Evolutionary conservation across 306 rosid genomes (phyloP).

Genomic region (Notholithocarpus densiflorus): DNA sequence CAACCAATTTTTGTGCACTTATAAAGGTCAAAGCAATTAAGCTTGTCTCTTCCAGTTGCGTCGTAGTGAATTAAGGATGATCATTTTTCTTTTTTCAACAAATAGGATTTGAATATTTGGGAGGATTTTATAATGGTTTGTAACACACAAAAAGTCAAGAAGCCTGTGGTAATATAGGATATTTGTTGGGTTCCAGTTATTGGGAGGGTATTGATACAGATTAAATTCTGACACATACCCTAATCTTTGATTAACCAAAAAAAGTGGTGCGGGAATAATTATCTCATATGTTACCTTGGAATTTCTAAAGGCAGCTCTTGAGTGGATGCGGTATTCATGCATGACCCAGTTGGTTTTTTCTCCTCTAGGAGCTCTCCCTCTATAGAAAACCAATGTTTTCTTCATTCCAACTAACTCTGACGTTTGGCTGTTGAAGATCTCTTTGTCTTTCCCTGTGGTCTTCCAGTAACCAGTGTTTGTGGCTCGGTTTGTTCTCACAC

Average conservation of each 20-base stretch:
- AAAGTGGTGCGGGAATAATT: not conserved
- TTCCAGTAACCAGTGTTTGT: conserved; percentile 95
- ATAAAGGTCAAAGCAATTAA: not conserved
- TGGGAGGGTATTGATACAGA: too few species aligned
- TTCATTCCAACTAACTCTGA: conserved; percentile 86
- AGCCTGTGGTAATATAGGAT: too few species aligned
- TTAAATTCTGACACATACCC: too few species aligned
- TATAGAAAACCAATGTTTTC: conserved; percentile 87
- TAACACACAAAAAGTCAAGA: too few species aligned
- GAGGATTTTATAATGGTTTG: too few species aligned
- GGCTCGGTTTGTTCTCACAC: conserved; percentile 87
- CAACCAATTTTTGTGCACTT: not conserved
- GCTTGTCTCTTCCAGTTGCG: not conserved
- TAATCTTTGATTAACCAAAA: not conserved
- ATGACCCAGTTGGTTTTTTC: conserved; percentile 93
- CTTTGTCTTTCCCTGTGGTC: conserved; percentile 92
- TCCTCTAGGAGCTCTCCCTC: conserved; percentile 96
- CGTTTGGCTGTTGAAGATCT: conserved; percentile 57
- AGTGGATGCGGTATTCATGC: conserved; percentile 88
- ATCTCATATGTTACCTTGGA: conserved; percentile 48
- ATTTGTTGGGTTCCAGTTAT: too few species aligned
- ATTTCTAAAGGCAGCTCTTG: conserved; percentile 56
- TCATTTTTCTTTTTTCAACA: too few species aligned
- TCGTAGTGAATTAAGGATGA: too few species aligned
- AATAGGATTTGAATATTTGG: too few species aligned